These are phyloP conservation scores for Phytophthora fragariaefolia DNA, from an alignment of 352 stramenopile genomes.

Conservation along the genomic window DNA sequence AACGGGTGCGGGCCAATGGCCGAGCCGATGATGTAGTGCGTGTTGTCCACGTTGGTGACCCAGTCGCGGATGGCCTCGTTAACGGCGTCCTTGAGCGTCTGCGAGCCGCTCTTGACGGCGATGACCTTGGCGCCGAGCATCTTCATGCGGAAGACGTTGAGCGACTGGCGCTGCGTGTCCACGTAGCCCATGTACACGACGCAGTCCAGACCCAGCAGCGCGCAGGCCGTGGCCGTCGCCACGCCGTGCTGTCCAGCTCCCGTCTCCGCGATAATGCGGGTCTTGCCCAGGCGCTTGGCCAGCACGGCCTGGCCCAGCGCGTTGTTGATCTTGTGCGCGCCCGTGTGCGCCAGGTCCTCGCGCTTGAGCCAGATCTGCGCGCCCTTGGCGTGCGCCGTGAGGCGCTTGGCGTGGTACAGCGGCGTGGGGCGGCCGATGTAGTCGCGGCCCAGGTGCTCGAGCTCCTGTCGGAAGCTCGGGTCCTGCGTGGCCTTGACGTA, in stretches of 20 bases:
- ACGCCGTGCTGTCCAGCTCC: conserved; percentile 98
- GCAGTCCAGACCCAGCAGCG: conserved; percentile 95
- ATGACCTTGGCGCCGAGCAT: conserved; percentile 98
- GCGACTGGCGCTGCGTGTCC: conserved; percentile 96
- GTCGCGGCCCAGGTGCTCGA: conserved; percentile 96
- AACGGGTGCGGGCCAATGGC: conserved; percentile 98
- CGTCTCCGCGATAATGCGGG: conserved; percentile 98
- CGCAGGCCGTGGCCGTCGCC: conserved; percentile 97
- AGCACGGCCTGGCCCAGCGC: conserved; percentile 96
- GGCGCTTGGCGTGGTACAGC: conserved; percentile 96
- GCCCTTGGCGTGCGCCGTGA: conserved; percentile 93
- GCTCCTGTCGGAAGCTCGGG: conserved; percentile 93
- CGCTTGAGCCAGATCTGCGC: conserved; percentile 99
- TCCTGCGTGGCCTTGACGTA: conserved; percentile 96
- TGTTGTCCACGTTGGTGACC: conserved; percentile 98
- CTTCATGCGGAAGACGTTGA: conserved; percentile 99
- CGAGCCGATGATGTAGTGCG: conserved; percentile 99
- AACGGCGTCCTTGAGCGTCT: conserved; percentile 98
- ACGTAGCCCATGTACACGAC: conserved; percentile 99
- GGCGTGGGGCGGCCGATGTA: conserved; percentile 94
- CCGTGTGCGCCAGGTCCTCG: conserved; percentile 98
- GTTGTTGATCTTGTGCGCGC: conserved; percentile 99
- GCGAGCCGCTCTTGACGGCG: conserved; percentile 95
- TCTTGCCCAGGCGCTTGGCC: conserved; percentile 96
- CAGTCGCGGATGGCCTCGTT: conserved; percentile 99